Conservation (phyloP, 768 basidiomycete species). For the Fomitopsis pulvina region DNA sequence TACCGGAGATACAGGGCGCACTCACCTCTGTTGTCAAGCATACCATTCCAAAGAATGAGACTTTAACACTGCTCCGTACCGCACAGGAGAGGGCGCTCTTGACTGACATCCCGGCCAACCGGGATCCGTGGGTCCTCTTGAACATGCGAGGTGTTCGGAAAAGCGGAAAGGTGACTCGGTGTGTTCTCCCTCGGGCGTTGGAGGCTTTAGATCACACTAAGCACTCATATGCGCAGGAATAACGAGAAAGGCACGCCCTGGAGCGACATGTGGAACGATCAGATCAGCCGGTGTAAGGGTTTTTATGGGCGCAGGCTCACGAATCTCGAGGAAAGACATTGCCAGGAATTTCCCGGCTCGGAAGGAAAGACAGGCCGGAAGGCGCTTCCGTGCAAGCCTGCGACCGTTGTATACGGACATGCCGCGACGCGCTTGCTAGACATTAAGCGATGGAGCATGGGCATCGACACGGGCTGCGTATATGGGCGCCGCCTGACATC, state of each 20-base stretch:
- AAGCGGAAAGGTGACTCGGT: slow-evolving; percentile 30
- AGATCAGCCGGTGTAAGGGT: slow-evolving; percentile 55
- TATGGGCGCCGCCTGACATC: slow-evolving; percentile 62
- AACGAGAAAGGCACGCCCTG: slow-evolving; percentile 58
- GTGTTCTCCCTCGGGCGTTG: slow-evolving; percentile 6
- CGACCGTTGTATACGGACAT: slow-evolving; percentile 85
- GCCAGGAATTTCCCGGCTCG: not conserved
- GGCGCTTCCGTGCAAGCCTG: slow-evolving; percentile 56
- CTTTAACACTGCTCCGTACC: slow-evolving; percentile 31
- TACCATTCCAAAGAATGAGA: not conserved
- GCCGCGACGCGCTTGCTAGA: slow-evolving; percentile 75
- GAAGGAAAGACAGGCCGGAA: slow-evolving; percentile 15
- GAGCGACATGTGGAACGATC: slow-evolving; percentile 66
- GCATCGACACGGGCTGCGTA: slow-evolving; percentile 83
- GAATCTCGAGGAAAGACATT: not conserved
- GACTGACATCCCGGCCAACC: slow-evolving; percentile 66
- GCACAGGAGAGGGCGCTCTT: slow-evolving; percentile 69
- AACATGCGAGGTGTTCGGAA: slow-evolving; percentile 56
- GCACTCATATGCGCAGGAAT: slow-evolving; percentile 13
- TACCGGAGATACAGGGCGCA: slow-evolving; percentile 6
- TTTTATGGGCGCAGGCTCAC: slow-evolving; percentile 23
- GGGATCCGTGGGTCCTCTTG: slow-evolving; percentile 65
- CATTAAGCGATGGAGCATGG: slow-evolving; percentile 76
- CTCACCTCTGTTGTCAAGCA: not conserved
- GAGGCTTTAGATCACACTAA: not conserved